Evolutionary conservation across 495 filamentous ascomycete genomes (phyloP).

Genomic region (Neurospora hispaniola): DNA sequence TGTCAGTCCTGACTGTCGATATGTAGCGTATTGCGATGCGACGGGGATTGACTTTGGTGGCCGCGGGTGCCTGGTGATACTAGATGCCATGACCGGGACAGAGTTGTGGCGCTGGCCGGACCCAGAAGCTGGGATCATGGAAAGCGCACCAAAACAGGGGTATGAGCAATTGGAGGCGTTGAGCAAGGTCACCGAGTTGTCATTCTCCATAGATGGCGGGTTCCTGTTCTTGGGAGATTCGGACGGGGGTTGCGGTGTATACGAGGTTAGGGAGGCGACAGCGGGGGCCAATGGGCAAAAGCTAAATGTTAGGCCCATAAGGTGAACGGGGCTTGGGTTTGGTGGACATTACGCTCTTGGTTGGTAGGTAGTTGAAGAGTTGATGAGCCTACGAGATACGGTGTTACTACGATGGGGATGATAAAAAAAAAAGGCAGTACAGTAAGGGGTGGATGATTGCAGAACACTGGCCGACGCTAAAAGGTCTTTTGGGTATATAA

Average conservation of each 20-base stretch:
- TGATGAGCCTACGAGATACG: neutral
- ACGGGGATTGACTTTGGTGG: slow-evolving; percentile 20
- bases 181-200: slow-evolving; percentile 20
- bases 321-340: neutral
- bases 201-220: slow-evolving; percentile 22
- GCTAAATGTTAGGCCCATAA: neutral
- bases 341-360: neutral
- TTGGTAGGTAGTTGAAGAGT: neutral
- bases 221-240: slow-evolving; percentile 23
- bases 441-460: neutral
- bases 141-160: slow-evolving; percentile 7
- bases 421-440: neutral
- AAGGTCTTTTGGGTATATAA: neutral
- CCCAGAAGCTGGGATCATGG: slow-evolving; percentile 6
- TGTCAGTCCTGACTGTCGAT: slow-evolving; percentile 26
- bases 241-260: slow-evolving; percentile 18
- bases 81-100: slow-evolving; percentile 24
- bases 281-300: neutral
- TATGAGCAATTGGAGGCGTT: slow-evolving; percentile 19
- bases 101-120: slow-evolving; percentile 26
- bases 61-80: slow-evolving; percentile 18
- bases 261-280: slow-evolving; percentile 20
- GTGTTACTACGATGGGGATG: neutral
- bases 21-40: slow-evolving; percentile 23
- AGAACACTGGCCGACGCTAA: neutral